Percentiles rank a stretch among this genome's conserved stretches.
Conservation (phyloP, 2,329 filamentous ascomycete species). For the Diaporthe sp. region DNA sequence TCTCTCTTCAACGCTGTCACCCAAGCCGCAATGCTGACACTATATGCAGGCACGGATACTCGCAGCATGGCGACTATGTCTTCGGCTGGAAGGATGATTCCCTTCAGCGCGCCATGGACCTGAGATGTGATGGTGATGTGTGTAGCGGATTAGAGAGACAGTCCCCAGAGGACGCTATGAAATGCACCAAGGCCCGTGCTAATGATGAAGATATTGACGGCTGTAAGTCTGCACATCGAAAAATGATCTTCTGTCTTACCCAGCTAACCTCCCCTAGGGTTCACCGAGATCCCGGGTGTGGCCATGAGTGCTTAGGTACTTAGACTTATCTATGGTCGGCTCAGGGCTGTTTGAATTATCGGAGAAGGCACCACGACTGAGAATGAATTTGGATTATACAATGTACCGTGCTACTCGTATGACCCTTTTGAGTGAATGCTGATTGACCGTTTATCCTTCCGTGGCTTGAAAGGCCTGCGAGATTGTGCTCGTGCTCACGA, state of each 20-base stretch:
- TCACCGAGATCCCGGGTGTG: conserved; percentile 5
- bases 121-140: conserved; percentile 17
- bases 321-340: background rate
- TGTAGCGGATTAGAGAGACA: background rate
- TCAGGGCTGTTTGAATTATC: background rate
- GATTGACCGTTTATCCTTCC: background rate
- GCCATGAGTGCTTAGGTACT: background rate
- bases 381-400: background rate
- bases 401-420: background rate
- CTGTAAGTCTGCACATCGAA: background rate
- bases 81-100: conserved; percentile 53
- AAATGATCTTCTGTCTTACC: accelerated
- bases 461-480: background rate
- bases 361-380: background rate
- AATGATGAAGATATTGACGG: conserved; percentile 15
- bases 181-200: conserved; percentile 1
- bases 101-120: conserved; percentile 45
- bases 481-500: background rate
- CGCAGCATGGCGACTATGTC: conserved; percentile 55
- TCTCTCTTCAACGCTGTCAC: no score
- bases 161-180: conserved; percentile 10
- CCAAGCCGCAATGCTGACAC: background rate
- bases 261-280: background rate
- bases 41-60: conserved; percentile 46
- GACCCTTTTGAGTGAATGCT: background rate